Conservation (phyloP, 768 basidiomycete species). For the Lenzites betulinus region DNA sequence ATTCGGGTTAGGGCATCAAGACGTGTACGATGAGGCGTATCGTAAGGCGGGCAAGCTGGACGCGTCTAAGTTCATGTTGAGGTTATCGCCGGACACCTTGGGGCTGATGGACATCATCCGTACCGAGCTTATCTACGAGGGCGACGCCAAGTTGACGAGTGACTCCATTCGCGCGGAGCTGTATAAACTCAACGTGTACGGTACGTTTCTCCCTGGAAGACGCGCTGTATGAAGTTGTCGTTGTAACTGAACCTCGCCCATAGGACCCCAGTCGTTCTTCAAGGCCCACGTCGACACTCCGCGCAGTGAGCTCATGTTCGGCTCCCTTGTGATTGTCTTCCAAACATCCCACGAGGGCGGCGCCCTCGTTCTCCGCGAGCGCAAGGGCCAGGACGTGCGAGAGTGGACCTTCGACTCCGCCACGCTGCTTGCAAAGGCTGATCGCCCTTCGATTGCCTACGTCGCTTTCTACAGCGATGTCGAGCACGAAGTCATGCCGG, state of each 20-base stretch:
- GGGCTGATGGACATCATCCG: constrained; percentile 34
- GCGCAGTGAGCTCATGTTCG: constrained; percentile 46
- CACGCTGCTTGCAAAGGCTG: constrained; percentile 19
- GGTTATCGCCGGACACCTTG: constrained; percentile 31
- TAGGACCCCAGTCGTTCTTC: constrained; percentile 47
- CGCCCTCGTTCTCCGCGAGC: constrained; percentile 36
- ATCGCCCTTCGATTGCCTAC: constrained; percentile 35
- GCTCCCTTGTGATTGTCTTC: constrained; percentile 53
- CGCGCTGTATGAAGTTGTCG: neutral
- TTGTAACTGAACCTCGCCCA: neutral
- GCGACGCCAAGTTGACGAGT: constrained; percentile 15
- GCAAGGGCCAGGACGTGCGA: neutral
- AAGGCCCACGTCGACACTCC: constrained; percentile 54
- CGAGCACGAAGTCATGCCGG: constrained; percentile 47
- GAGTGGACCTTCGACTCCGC: constrained; percentile 44
- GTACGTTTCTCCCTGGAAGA: constrained; percentile 27
- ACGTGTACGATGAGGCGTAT: constrained; percentile 47
- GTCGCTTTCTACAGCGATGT: constrained; percentile 47
- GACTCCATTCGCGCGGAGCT: constrained; percentile 36
- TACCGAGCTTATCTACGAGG: constrained; percentile 27
- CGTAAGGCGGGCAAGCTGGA: constrained; percentile 49
- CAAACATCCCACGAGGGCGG: constrained; percentile 51
- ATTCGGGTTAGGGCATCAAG: constrained; percentile 40
- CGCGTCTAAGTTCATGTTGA: constrained; percentile 34
- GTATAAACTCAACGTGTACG: constrained; percentile 51